Percentiles rank a stretch among this genome's conserved stretches.
Evolutionary conservation across 306 rosid species (phyloP).

Genomic region (Prunus mume): DNA sequence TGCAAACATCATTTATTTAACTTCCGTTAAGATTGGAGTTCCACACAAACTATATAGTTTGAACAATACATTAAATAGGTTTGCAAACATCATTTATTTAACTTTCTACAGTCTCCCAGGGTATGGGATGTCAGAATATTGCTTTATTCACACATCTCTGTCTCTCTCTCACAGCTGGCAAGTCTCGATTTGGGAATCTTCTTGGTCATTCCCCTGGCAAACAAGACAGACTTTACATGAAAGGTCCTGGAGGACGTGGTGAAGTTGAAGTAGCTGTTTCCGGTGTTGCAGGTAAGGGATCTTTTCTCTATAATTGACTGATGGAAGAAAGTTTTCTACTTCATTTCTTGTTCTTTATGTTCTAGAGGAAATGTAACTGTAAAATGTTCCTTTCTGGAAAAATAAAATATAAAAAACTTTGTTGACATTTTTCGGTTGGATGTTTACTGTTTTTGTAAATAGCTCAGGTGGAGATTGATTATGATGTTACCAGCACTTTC

Average conservation of each 20-base stretch:
- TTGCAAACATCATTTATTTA: neutral
- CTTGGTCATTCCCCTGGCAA: slow-evolving; percentile 65
- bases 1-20: neutral
- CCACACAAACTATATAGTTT: neutral
- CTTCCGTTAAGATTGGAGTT: neutral
- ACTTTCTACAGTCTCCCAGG: neutral
- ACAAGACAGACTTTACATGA: slow-evolving; percentile 92
- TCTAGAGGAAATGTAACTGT: neutral
- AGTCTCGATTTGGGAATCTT: slow-evolving; percentile 87
- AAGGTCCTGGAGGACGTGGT: slow-evolving; percentile 99
- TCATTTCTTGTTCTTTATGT: neutral
- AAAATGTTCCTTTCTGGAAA: neutral
- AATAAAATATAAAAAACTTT: too few species aligned
- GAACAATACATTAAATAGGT: neutral
- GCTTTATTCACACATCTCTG: neutral
- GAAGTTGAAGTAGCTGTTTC: slow-evolving; percentile 99
- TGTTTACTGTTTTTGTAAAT: neutral
- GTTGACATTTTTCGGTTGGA: neutral
- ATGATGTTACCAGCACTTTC: neutral
- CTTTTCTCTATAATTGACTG: slow-evolving; percentile 1
- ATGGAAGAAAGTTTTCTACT: neutral
- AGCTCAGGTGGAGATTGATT: neutral
- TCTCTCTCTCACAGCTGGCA: slow-evolving; percentile 55
- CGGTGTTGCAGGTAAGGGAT: slow-evolving; percentile 69
- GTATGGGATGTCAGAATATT: neutral